Evolutionary conservation across 768 basidiomycete species (phyloP).

Genomic region (Boletus sp.): DNA sequence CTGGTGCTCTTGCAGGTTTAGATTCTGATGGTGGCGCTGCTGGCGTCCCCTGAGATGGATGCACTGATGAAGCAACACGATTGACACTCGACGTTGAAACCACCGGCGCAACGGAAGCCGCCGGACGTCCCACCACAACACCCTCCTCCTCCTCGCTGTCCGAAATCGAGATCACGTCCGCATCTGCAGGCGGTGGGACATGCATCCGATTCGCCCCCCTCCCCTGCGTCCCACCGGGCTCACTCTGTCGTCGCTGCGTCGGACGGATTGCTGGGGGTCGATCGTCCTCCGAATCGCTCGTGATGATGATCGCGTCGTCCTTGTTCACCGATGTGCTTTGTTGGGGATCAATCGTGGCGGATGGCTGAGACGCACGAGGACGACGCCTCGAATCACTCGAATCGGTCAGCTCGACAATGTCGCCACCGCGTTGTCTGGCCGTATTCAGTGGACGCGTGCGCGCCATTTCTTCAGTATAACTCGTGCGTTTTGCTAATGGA

Average conservation of each 20-base stretch:
- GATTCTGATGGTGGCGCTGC: background rate
- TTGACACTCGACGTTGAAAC: background rate
- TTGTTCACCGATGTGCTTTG: background rate
- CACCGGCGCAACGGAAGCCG: background rate
- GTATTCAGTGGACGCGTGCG: conserved; percentile 10
- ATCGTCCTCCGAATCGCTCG: conserved; percentile 23
- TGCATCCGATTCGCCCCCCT: background rate
- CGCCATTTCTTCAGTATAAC: conserved; percentile 1
- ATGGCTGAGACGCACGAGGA: conserved; percentile 4
- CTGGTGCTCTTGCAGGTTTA: background rate
- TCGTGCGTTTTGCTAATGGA: conserved; percentile 15
- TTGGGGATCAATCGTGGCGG: background rate
- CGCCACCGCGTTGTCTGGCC: conserved; percentile 3
- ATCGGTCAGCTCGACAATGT: conserved; percentile 23
- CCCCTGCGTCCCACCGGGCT: background rate
- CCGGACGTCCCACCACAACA: background rate
- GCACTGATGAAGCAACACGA: background rate
- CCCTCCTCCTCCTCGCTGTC: conserved; percentile 24
- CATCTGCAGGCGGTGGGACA: conserved; percentile 5
- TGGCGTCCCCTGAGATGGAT: background rate
- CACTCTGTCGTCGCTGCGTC: conserved; percentile 1
- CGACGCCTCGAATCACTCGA: conserved; percentile 15
- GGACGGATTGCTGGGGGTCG: background rate
- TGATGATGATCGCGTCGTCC: conserved; percentile 24
- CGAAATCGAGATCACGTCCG: conserved; percentile 28